Evolutionary conservation across 768 basidiomycete species (phyloP).

Genomic region (Dioszegia crocea): DNA sequence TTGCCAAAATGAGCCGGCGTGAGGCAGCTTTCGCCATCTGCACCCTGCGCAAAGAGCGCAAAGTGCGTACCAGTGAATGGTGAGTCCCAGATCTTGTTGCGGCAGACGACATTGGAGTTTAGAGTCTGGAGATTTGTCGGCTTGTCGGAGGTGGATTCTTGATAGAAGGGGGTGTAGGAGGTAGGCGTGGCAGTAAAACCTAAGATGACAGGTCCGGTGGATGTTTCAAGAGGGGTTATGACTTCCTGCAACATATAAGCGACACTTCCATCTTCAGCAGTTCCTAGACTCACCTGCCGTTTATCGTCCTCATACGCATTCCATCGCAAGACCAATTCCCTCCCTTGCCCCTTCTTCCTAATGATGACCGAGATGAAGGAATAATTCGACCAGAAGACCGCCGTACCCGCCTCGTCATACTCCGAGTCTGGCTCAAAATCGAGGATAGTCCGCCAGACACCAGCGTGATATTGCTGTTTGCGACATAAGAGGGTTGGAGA

Average conservation of each 20-base stretch:
- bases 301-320: constrained; percentile 5
- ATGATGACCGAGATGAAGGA: constrained; percentile 2
- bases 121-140: neutral
- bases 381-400: constrained; percentile 18
- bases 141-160: neutral
- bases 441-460: constrained; percentile 12
- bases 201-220: neutral
- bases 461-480: constrained; percentile 21
- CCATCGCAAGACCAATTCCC: constrained; percentile 4
- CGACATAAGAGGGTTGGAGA: constrained; percentile 20
- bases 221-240: neutral
- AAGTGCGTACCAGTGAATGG: constrained; percentile 25
- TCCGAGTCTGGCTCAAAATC: constrained; percentile 15
- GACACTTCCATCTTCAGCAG: neutral
- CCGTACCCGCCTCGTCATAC: constrained; percentile 23
- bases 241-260: neutral
- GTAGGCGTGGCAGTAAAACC: neutral
- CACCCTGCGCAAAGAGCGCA: constrained; percentile 21
- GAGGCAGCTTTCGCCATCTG: constrained; percentile 10
- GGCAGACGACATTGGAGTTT: neutral
- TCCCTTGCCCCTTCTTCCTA: constrained; percentile 3
- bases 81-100: constrained; percentile 14
- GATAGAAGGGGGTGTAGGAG: constrained; percentile 6
- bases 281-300: neutral
- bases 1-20: constrained; percentile 2